phyloP scores from a whole-genome alignment of 495 filamentous ascomycete species.

The Chaetomium fimeti region DNA sequence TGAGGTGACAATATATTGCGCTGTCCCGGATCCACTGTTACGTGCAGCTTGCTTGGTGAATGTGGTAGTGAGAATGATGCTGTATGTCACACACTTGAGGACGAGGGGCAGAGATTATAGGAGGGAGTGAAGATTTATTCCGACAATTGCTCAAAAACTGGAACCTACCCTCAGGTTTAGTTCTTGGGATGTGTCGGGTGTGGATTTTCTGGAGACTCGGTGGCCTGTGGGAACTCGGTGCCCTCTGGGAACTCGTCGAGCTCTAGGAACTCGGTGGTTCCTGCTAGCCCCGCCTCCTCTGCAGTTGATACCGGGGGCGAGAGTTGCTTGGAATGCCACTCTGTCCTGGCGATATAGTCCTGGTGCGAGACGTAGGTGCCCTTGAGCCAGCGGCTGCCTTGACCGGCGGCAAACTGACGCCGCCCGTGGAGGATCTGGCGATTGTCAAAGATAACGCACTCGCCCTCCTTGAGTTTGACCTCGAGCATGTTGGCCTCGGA shows the following conservation, averaged over 20 bases:
- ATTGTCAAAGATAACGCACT: conserved; percentile 88
- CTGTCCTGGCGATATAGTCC: conserved; percentile 44
- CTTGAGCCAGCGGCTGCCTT: conserved; percentile 73
- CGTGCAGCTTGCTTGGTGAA: background rate
- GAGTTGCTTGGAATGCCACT: background rate
- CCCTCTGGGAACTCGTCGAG: background rate
- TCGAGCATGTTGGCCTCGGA: conserved; percentile 56
- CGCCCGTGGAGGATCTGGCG: conserved; percentile 74
- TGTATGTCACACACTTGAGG: too few species aligned
- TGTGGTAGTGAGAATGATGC: background rate
- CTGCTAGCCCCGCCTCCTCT: background rate
- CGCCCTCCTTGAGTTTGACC: conserved; percentile 69
- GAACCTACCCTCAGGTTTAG: background rate
- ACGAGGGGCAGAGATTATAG: background rate
- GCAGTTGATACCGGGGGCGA: background rate
- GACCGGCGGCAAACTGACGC: conserved; percentile 60
- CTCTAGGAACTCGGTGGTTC: background rate
- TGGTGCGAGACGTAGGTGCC: conserved; percentile 80
- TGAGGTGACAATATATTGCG: background rate
- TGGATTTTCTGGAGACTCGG: background rate
- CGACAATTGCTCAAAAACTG: too few species aligned
- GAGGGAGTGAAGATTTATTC: background rate
- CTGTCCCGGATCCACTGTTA: background rate
- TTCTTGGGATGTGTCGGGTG: background rate
- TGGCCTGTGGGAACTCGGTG: background rate